Conservation (phyloP, 2,329 filamentous ascomycete species). For the Ceratocystis destructans region DNA sequence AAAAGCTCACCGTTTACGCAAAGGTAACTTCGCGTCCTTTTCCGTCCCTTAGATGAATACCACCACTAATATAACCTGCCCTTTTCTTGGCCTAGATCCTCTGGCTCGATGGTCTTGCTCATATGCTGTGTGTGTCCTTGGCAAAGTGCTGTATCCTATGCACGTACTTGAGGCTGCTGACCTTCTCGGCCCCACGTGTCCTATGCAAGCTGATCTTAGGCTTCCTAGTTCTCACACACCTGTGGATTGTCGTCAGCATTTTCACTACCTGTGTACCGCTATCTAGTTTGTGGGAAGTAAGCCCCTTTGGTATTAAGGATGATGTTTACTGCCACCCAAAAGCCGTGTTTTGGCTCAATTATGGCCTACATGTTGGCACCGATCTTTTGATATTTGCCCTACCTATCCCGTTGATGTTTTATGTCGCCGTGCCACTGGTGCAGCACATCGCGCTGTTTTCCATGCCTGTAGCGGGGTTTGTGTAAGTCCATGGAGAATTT, state of each 20-base stretch:
- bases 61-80: background rate
- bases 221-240: conserved; percentile 20
- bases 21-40: conserved; percentile 10
- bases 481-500: conserved; percentile 19
- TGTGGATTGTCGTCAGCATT: conserved; percentile 22
- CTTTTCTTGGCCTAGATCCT: background rate
- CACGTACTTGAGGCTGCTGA: conserved; percentile 23
- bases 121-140: conserved; percentile 20
- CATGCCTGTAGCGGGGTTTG: conserved; percentile 23
- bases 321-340: conserved; percentile 17
- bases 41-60: background rate
- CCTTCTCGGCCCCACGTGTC: conserved; percentile 20
- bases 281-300: conserved; percentile 19
- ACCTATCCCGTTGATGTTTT: conserved; percentile 24
- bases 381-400: conserved; percentile 24
- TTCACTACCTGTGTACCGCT: conserved; percentile 22
- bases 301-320: background rate
- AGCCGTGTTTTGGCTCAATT: conserved; percentile 24
- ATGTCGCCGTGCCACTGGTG: conserved; percentile 21
- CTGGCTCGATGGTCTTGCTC: conserved; percentile 19
- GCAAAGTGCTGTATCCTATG: conserved; percentile 22
- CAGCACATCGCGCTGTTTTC: conserved; percentile 23
- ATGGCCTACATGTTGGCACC: conserved; percentile 24
- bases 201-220: conserved; percentile 20
- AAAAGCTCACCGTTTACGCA: conserved; percentile 12